Evolutionary conservation across 345 rosid species (phyloP).

Genomic region (Hevea brasiliensis): DNA sequence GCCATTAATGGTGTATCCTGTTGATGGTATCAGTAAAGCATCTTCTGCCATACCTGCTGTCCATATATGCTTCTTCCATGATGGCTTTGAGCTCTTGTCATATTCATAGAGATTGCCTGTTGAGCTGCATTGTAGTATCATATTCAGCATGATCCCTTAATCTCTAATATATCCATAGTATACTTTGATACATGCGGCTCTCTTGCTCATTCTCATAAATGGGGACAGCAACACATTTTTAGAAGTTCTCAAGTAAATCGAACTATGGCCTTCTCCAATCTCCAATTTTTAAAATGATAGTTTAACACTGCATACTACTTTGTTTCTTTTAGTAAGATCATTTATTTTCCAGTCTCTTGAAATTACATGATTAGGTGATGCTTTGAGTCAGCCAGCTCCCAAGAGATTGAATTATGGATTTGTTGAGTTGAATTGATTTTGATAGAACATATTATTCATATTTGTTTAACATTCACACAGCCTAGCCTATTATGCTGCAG

Average conservation of each 20-base stretch:
- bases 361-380: not conserved
- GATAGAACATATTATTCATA: not conserved
- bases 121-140: conserved; percentile 45
- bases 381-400: not conserved
- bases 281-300: too few species aligned
- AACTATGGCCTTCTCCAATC: not conserved
- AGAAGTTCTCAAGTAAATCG: not conserved
- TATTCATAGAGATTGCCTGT: conserved; percentile 66
- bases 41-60: conserved; percentile 37
- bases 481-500: not conserved
- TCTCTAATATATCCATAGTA: not conserved
- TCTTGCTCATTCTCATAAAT: not conserved
- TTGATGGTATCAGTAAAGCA: conserved; percentile 40
- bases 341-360: not conserved
- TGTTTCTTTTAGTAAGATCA: not conserved
- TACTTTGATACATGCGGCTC: not conserved
- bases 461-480: not conserved
- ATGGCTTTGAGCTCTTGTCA: conserved; percentile 57
- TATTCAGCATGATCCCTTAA: conserved; percentile 7
- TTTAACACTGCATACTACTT: too few species aligned
- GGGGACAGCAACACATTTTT: not conserved
- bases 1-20: conserved; percentile 46
- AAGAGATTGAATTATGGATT: too few species aligned
- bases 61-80: conserved; percentile 73
- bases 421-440: not conserved